Evolutionary conservation across 495 filamentous ascomycete genomes (phyloP).

Genomic region (Penicillium salamii): DNA sequence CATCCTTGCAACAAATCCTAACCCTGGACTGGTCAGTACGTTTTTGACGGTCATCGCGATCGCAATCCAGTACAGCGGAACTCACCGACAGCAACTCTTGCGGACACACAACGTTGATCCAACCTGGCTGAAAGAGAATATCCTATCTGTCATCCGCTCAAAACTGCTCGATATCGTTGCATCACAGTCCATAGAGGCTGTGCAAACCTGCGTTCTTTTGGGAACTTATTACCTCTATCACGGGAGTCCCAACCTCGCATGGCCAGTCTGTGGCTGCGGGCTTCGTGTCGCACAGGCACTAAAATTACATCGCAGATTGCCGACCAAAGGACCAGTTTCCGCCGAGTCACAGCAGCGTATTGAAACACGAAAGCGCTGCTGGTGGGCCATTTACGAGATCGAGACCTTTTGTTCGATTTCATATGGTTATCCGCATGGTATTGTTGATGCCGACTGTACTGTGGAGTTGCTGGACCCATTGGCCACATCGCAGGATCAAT

Average conservation of each 20-base stretch:
- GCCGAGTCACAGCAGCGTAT: constrained; percentile 6
- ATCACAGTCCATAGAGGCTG: constrained; percentile 25
- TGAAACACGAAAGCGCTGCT: constrained; percentile 36
- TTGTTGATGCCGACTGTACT: constrained; percentile 34
- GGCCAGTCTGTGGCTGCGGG: constrained; percentile 38
- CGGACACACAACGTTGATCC: constrained; percentile 6
- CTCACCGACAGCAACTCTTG: constrained; percentile 9
- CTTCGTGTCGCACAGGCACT: constrained; percentile 35
- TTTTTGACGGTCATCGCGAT: constrained; percentile 32
- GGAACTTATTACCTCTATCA: constrained; percentile 40
- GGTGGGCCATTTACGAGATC: constrained; percentile 43
- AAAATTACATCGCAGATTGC: constrained; percentile 27
- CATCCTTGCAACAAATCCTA: background rate
- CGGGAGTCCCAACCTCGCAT: constrained; percentile 31
- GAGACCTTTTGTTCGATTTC: constrained; percentile 38
- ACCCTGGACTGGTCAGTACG: constrained; percentile 23
- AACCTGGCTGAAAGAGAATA: constrained; percentile 20
- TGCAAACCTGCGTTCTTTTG: constrained; percentile 33
- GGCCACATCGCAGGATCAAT: constrained; percentile 9
- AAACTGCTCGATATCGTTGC: constrained; percentile 26
- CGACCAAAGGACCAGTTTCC: background rate
- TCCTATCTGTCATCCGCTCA: constrained; percentile 11
- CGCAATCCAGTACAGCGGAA: constrained; percentile 25
- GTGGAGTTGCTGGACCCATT: constrained; percentile 29
- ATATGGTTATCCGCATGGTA: constrained; percentile 35